Evolutionary conservation across 305 asterid genomes (phyloP).

Genomic region (Caryopteris hybrid): DNA sequence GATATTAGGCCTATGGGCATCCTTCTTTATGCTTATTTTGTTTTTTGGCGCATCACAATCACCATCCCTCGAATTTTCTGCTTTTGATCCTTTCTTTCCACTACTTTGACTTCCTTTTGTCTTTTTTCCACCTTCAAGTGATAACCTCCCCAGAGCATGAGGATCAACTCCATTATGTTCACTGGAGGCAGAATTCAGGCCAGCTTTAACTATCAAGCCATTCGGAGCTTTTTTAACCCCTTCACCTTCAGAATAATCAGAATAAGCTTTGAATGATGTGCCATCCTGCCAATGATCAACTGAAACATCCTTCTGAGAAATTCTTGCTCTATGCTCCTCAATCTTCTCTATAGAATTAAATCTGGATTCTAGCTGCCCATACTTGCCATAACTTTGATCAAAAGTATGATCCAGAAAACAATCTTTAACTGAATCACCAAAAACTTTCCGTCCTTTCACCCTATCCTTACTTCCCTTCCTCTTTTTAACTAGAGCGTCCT

Average conservation of each 20-base stretch:
- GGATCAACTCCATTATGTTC: constrained; percentile 33
- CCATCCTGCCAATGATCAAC: constrained; percentile 34
- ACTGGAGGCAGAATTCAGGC: constrained; percentile 29
- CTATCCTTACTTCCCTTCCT: constrained; percentile 37
- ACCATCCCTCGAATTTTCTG: constrained; percentile 34
- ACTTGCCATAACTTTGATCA: constrained; percentile 35
- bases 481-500: constrained; percentile 32
- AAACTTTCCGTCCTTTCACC: constrained; percentile 34
- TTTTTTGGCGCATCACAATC: constrained; percentile 32
- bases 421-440: constrained; percentile 40
- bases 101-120: constrained; percentile 40
- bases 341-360: constrained; percentile 36
- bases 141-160: constrained; percentile 29
- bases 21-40: constrained; percentile 43
- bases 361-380: constrained; percentile 38
- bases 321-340: constrained; percentile 30
- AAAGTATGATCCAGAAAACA: constrained; percentile 34
- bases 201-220: constrained; percentile 32
- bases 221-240: constrained; percentile 33
- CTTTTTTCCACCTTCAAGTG: constrained; percentile 43
- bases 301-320: constrained; percentile 36
- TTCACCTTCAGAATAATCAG: constrained; percentile 46
- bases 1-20: constrained; percentile 26
- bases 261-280: constrained; percentile 31
- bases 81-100: constrained; percentile 32